Base-by-base conservation (phyloP, 257 asterid species). In the Nemophila menziesii region DNA sequence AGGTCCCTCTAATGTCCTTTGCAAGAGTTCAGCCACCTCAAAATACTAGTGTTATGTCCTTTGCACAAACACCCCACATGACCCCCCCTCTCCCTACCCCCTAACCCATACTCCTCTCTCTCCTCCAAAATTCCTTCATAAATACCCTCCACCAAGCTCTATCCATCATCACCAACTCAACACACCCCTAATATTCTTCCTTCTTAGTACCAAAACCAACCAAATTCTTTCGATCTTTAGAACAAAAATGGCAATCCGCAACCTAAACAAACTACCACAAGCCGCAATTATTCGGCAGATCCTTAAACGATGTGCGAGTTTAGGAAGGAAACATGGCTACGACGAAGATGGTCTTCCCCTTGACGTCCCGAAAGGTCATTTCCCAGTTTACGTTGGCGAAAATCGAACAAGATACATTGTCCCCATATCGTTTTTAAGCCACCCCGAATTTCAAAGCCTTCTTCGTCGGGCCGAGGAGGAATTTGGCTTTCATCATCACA, bases 331-430 rank as follows among this genome's bases (percentile, higher is more conserved):
- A 27, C 37, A 60, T 2, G 57, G 53, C 0, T 59, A 63, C 45
- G 44, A 44, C 3, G 69, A 63, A 24, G 69, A 71, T 8, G 64
- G 57, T 0, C 69, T 55, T 4, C 76, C 80, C 0, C 14, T 51
- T 8, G 80, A 68, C 60, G 80, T 72, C 0, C 80, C 80, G 5
- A 72, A 72, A 51, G 80, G 76, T 0, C 80, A 72, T 44, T 72
- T 72, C 23, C 71, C 65, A n/a, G 71, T 72, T 0, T 72, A 68
- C 27, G 70, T 72, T 0, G 80, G 80, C 0, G 66, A 72, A 22
- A 68, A 72, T 16, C 26, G 80, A 46, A 61, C 39, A 50, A 51
- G 76, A 62, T 68, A 72, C 52, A 58, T 72, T 10, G 68, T 72
- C 7, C 77, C 73, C 13, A 68, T 72, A n/a, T 68, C 77, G 0